A percentile compares a stretch with the other conserved stretches of the same genome.
Conservation (phyloP, 2,329 filamentous ascomycete species). For the Neonectria punicea region DNA sequence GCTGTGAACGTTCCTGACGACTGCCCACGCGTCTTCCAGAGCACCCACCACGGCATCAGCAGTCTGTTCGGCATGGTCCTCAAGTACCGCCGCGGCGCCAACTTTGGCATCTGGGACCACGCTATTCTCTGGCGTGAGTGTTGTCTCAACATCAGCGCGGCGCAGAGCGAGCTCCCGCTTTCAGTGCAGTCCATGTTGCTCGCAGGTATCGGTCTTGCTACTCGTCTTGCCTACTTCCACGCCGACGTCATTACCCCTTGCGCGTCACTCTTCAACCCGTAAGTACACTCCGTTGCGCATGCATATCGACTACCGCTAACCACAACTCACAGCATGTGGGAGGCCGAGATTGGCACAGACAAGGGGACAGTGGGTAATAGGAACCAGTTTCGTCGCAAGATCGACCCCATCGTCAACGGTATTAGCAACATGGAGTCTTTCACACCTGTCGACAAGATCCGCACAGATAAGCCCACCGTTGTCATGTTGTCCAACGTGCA, state of each 20-base stretch:
- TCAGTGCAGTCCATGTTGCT: slow-evolving; percentile 34
- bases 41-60: slow-evolving; percentile 35
- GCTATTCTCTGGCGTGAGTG: slow-evolving; percentile 35
- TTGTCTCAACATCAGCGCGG: slow-evolving; percentile 33
- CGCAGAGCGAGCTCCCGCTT: slow-evolving; percentile 30
- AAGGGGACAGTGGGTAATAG: slow-evolving; percentile 24
- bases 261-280: slow-evolving; percentile 36
- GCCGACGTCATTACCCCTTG: slow-evolving; percentile 37
- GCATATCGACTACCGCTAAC: background rate
- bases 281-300: slow-evolving; percentile 1
- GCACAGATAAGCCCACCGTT: slow-evolving; percentile 32
- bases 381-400: slow-evolving; percentile 32
- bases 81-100: slow-evolving; percentile 30
- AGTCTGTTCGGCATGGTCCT: slow-evolving; percentile 32
- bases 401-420: slow-evolving; percentile 35
- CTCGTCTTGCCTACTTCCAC: slow-evolving; percentile 35
- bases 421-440: slow-evolving; percentile 35
- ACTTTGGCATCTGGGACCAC: slow-evolving; percentile 36
- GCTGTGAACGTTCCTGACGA: slow-evolving; percentile 28
- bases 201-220: slow-evolving; percentile 30
- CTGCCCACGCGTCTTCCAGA: slow-evolving; percentile 34
- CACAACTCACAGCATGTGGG: slow-evolving; percentile 29
- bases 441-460: slow-evolving; percentile 32
- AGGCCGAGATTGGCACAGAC: slow-evolving; percentile 34
- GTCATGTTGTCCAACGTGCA: slow-evolving; percentile 37